Conservation (phyloP, 495 filamentous ascomycete genomes). For the Penicillium turbatum region DNA sequence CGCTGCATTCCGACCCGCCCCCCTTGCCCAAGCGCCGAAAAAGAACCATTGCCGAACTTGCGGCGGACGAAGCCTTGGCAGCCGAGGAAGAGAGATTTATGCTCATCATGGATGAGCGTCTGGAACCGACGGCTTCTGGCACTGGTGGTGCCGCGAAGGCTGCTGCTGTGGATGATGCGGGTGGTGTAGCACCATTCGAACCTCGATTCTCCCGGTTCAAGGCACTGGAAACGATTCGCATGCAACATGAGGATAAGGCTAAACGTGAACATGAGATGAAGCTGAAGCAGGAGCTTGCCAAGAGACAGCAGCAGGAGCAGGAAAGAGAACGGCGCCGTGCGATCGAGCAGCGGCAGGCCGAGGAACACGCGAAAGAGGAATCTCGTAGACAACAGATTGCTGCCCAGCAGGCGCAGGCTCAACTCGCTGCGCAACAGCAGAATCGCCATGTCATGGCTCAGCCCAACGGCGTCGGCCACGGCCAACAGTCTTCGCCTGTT, state of each 20-base stretch:
- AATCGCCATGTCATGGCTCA: conserved; percentile 46
- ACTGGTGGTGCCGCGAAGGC: conserved; percentile 56
- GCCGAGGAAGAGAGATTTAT: conserved; percentile 87
- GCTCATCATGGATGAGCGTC: conserved; percentile 86
- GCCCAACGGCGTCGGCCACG: conserved; percentile 60
- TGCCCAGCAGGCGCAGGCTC: conserved; percentile 49
- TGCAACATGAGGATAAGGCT: conserved; percentile 65
- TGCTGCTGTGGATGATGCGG: conserved; percentile 68
- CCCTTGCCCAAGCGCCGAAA: conserved; percentile 87
- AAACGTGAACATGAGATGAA: conserved; percentile 62
- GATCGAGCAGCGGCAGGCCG: conserved; percentile 45
- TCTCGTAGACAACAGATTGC: conserved; percentile 41
- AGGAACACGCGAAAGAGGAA: conserved; percentile 47
- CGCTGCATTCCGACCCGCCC: conserved; percentile 67
- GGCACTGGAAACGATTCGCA: conserved; percentile 77
- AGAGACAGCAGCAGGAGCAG: conserved; percentile 47
- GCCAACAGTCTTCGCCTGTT: conserved; percentile 72
- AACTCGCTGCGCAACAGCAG: conserved; percentile 46
- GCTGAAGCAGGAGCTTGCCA: conserved; percentile 48
- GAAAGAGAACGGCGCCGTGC: conserved; percentile 41
- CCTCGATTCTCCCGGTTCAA: conserved; percentile 90
- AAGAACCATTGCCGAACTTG: conserved; percentile 88
- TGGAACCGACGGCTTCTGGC: conserved; percentile 55
- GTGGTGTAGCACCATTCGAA: conserved; percentile 66
- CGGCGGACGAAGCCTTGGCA: conserved; percentile 85